Percentiles rank a stretch among this genome's conserved stretches.
Evolutionary conservation across 345 rosid genomes (phyloP).

Genomic region (Salix udensis): DNA sequence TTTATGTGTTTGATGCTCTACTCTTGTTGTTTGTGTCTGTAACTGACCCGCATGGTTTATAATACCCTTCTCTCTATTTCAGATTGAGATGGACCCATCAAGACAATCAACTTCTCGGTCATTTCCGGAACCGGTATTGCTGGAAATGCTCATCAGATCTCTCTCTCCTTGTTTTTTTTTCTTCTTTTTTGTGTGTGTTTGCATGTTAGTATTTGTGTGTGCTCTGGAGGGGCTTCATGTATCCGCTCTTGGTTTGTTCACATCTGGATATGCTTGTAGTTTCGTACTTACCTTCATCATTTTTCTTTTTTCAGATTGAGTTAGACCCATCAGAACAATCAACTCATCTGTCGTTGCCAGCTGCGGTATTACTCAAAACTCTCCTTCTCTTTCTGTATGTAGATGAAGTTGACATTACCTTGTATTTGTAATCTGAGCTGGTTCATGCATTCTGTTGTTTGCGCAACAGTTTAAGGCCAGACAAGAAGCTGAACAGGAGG

Average conservation of each 20-base stretch:
- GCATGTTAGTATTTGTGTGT: too few relatives aligned
- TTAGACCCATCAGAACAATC: too few relatives aligned
- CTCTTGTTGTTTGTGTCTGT: not conserved
- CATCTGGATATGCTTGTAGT: too few relatives aligned
- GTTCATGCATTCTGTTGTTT: slow-evolving; percentile 18
- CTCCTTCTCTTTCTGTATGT: not conserved
- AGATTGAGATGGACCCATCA: slow-evolving; percentile 59
- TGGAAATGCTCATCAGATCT: not conserved
- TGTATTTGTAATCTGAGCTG: not conserved
- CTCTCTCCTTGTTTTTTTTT: not conserved
- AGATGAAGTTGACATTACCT: not conserved
- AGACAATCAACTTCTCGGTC: slow-evolving; percentile 51
- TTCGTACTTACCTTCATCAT: too few relatives aligned
- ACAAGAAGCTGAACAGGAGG: slow-evolving; percentile 46
- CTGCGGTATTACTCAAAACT: not conserved
- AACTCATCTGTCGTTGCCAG: not conserved
- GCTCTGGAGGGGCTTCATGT: too few relatives aligned
- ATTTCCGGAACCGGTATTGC: slow-evolving; percentile 28
- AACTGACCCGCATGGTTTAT: not conserved
- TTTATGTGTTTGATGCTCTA: not conserved
- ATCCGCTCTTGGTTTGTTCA: too few relatives aligned
- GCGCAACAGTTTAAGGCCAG: slow-evolving; percentile 37
- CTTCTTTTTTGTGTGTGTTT: not conserved
- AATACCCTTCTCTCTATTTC: not conserved
- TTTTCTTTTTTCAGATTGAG: too few relatives aligned